Evolutionary conservation across 768 basidiomycete genomes (phyloP), one percentile per base, ranked within the genome.

Genomic region (Collybia mongolica): DNA sequence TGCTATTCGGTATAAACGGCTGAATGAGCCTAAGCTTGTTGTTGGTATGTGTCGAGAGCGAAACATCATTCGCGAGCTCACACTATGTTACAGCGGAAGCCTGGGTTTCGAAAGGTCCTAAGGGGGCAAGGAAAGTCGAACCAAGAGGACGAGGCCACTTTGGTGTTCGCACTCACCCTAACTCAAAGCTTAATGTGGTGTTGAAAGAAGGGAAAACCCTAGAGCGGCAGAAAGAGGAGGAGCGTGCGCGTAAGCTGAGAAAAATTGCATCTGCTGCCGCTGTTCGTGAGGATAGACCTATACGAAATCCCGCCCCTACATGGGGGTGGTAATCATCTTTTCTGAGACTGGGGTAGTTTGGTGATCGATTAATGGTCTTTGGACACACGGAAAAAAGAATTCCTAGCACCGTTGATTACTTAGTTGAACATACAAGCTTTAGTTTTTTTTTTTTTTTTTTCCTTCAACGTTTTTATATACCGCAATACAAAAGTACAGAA

Each of bases 101-200:
- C 18, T 99, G 94, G 96, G 93, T 97, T 14, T 87, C 82, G 41
- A 98, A 98, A 66, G 93, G 88, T 5, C 74, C 75, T 6, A 81
- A 77, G 35, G 69, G 72, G 19, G 71, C 80, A 35, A 84, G 81
- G 53, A 81, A 86, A 46, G 57, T 93, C 17, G 93, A 97, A 57
- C 82, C 88, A 51, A 86, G 84, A 66, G 96, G 92, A 46, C 82
- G 95, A 55, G 90, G 88, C 28, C 86, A 86, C 58, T 75, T 66
- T 49, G 96, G 96, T 46, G 75, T 93, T 51, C 85, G 86, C 44
- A 75, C 80, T 11, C 91, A 90, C 64, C 87, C 84, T 0, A 81
- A 83, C 51, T 82, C 94, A 8, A 81, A 84, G 40, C 61, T 97
- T 61, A 79, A 80, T 58, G 88, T 96, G 29, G 64, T 92, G 5